Evolutionary conservation across 1,284 basidiomycete genomes (phyloP).

Genomic region (Malassezia caprae): DNA sequence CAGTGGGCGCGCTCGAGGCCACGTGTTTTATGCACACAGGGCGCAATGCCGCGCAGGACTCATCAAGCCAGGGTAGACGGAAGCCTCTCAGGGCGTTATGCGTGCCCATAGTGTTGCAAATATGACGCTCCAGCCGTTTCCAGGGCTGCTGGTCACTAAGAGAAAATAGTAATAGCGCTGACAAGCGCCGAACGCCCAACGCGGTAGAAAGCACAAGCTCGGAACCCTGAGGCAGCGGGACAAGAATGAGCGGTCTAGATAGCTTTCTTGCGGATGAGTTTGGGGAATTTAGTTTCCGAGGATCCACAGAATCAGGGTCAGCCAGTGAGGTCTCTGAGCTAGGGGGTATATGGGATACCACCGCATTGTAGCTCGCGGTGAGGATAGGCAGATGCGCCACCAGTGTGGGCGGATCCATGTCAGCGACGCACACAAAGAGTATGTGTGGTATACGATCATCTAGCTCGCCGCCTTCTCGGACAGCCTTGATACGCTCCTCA

Average conservation of each 20-base stretch:
- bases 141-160: background rate
- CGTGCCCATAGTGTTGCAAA: background rate
- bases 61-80: conserved; percentile 10
- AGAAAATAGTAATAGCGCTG: conserved; percentile 3
- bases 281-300: background rate
- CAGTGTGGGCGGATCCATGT: conserved; percentile 11
- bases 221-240: conserved; percentile 13
- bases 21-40: conserved; percentile 10
- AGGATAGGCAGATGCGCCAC: conserved; percentile 20
- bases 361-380: conserved; percentile 14
- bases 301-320: background rate
- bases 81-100: background rate
- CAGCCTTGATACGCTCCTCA: conserved; percentile 3
- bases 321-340: background rate
- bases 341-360: background rate
- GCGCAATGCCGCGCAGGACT: background rate
- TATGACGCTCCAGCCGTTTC: background rate
- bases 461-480: background rate
- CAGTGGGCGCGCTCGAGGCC: conserved; percentile 4
- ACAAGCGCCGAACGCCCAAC: conserved; percentile 10
- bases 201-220: conserved; percentile 16
- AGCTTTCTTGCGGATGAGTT: background rate
- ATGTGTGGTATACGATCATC: background rate
- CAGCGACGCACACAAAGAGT: conserved; percentile 16
- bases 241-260: conserved; percentile 7